These are phyloP conservation scores for Lagerstroemia speciosa DNA, from an alignment of 345 rosid genomes.

Conservation along the genomic window DNA sequence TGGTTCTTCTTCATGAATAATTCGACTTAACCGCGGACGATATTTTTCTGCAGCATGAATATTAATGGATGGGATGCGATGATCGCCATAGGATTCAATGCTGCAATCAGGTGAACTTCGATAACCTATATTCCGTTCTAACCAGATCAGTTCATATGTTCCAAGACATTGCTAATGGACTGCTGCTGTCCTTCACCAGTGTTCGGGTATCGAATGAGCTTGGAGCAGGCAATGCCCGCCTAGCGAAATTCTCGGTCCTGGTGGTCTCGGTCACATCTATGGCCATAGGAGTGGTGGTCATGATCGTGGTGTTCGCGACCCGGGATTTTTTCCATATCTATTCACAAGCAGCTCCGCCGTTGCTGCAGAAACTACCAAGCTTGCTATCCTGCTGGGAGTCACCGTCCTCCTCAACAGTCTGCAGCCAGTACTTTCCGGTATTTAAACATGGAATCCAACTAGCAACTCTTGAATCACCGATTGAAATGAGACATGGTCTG, in stretches of 20 bases:
- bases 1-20: neutral
- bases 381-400: slow-evolving; percentile 55
- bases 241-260: slow-evolving; percentile 56
- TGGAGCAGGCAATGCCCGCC: slow-evolving; percentile 58
- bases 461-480: neutral
- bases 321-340: slow-evolving; percentile 57
- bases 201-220: slow-evolving; percentile 92
- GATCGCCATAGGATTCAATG: slow-evolving; percentile 89
- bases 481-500: neutral
- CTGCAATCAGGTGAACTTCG: slow-evolving; percentile 64
- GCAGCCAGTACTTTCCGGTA: slow-evolving; percentile 85
- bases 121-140: neutral
- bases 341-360: slow-evolving; percentile 71
- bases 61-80: slow-evolving; percentile 82
- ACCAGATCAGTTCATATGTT: neutral
- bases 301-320: slow-evolving; percentile 51
- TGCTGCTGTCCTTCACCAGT: slow-evolving; percentile 27
- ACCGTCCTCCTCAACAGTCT: slow-evolving; percentile 81
- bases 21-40: neutral
- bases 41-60: slow-evolving; percentile 54
- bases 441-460: neutral
- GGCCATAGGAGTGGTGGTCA: slow-evolving; percentile 46
- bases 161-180: neutral
- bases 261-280: slow-evolving; percentile 73
- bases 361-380: slow-evolving; percentile 66